Evolutionary conservation across 2,329 filamentous ascomycete genomes (phyloP).

Genomic region (Dactylellina leptospora): DNA sequence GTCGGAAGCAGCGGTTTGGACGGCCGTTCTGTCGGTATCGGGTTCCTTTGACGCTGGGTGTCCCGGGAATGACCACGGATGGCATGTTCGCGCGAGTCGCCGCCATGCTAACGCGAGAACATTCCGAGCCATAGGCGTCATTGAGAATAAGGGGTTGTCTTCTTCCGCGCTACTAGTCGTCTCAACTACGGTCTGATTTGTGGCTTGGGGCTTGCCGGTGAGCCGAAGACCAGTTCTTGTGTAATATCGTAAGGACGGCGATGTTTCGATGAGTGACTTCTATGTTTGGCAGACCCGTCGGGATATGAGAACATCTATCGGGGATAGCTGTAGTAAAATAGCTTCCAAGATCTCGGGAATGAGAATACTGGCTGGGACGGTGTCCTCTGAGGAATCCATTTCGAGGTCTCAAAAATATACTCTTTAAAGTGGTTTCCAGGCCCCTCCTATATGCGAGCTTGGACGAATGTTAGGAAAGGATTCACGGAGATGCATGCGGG

Average conservation of each 20-base stretch:
- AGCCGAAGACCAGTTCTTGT: neutral
- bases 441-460: no score
- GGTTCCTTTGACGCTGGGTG: neutral
- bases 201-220: neutral
- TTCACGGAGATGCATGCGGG: no score
- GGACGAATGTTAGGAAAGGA: no score
- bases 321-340: slow-evolving; percentile 1
- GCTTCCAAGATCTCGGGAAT: slow-evolving; percentile 5
- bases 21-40: neutral
- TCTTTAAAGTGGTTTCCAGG: neutral
- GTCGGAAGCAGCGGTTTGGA: neutral
- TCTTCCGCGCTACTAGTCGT: neutral
- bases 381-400: neutral
- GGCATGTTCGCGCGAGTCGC: neutral
- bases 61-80: neutral
- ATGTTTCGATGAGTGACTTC: slow-evolving; percentile 15
- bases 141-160: no score
- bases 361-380: neutral
- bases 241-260: neutral
- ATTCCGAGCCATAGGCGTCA: neutral
- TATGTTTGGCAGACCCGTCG: neutral
- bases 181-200: neutral
- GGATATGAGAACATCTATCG: neutral
- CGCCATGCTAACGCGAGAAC: neutral
- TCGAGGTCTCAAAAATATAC: neutral